phyloP scores from a whole-genome alignment of 1,284 basidiomycete species.

The Blastosporella zonata region DNA sequence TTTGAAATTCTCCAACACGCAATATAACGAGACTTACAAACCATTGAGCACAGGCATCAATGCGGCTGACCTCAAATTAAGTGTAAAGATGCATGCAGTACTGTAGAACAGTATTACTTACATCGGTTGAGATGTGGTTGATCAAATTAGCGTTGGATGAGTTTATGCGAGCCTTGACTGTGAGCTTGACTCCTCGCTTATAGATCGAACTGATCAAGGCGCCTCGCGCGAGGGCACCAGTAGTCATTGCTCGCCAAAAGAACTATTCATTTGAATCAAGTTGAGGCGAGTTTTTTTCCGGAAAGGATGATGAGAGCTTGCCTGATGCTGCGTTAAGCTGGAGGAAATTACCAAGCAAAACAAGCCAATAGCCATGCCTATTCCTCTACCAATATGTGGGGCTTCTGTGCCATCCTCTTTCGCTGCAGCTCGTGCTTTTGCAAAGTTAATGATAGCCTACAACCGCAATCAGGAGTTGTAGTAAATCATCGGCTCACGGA shows the following conservation, averaged over 20 bases:
- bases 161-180: slow-evolving; percentile 61
- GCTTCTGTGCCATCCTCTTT: slow-evolving; percentile 28
- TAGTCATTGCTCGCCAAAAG: slow-evolving; percentile 75
- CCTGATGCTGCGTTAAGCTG: slow-evolving; percentile 63
- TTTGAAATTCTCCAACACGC: not conserved
- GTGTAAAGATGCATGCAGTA: slow-evolving; percentile 9
- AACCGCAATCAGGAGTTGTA: not conserved
- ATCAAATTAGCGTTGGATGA: slow-evolving; percentile 69
- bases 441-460: slow-evolving; percentile 66
- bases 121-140: slow-evolving; percentile 73
- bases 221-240: slow-evolving; percentile 67
- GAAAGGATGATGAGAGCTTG: slow-evolving; percentile 21
- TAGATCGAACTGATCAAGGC: slow-evolving; percentile 77
- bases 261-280: slow-evolving; percentile 41
- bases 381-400: slow-evolving; percentile 60
- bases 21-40: slow-evolving; percentile 49
- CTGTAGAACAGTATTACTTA: slow-evolving; percentile 28
- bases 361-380: slow-evolving; percentile 72
- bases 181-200: slow-evolving; percentile 65
- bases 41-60: slow-evolving; percentile 63
- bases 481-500: not conserved
- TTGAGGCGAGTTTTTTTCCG: not conserved
- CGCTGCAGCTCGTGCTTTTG: slow-evolving; percentile 44
- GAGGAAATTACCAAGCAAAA: slow-evolving; percentile 60
- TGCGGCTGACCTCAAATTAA: slow-evolving; percentile 44